Percentiles rank a stretch among this genome's conserved stretches.
phyloP scores from a whole-genome alignment of 139 green algal species.

The Volvox reticuliferus region DNA sequence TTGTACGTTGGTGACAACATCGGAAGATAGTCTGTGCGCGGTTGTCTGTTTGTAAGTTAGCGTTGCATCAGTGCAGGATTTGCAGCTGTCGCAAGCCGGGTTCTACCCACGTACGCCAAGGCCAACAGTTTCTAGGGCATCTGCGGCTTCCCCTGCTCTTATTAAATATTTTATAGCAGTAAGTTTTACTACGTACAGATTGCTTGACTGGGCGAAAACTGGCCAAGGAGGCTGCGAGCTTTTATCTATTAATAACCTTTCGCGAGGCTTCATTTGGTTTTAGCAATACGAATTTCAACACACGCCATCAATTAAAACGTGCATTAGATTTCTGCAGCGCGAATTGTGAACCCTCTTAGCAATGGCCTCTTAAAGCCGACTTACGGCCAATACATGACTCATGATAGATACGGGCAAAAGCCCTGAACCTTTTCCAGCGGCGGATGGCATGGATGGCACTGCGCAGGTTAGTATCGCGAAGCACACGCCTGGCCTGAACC shows the following conservation, averaged over 20 bases:
- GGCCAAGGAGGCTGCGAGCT: no score
- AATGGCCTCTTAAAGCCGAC: neutral
- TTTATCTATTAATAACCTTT: no score
- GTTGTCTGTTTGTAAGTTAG: constrained; percentile 25
- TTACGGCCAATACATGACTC: neutral
- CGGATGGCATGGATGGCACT: neutral
- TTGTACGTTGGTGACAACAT: constrained; percentile 36
- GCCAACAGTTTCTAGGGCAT: neutral
- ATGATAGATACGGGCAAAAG: constrained; percentile 24
- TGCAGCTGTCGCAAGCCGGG: neutral
- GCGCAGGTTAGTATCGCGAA: neutral
- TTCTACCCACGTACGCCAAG: neutral
- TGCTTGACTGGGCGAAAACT: no score
- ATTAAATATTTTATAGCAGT: neutral
- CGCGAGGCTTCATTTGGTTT: no score
- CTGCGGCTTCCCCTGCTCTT: neutral
- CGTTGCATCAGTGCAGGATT: neutral
- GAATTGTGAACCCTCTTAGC: no score
- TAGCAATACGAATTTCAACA: neutral
- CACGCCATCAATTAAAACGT: neutral
- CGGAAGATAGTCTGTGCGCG: neutral
- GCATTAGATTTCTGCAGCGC: neutral
- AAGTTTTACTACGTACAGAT: neutral
- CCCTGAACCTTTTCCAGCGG: neutral
- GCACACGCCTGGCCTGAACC: no score